Evolutionary conservation across 306 rosid genomes (phyloP).

Genomic region (Fragaria ananassa): DNA sequence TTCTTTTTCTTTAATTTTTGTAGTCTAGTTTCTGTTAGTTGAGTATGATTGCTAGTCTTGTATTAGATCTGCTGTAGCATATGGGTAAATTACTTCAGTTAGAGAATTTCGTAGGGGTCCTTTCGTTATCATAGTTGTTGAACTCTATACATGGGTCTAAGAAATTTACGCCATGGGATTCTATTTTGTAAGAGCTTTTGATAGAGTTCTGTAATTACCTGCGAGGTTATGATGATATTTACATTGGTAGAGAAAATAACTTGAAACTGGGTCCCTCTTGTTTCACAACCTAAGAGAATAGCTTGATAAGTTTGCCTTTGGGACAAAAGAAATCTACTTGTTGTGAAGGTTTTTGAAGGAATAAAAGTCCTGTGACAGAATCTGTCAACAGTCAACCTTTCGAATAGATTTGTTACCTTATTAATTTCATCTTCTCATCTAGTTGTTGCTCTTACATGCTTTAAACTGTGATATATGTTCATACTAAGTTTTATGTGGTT

Average conservation of each 20-base stretch:
- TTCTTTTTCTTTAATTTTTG: neutral
- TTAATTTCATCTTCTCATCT: neutral
- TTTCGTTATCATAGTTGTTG: neutral
- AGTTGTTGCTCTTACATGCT: conserved; percentile 10
- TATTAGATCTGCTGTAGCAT: neutral
- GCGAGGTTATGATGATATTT: neutral
- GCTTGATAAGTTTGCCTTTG: neutral
- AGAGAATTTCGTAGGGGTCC: neutral
- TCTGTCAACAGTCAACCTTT: neutral
- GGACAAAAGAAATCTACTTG: neutral
- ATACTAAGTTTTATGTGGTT: conserved; percentile 1
- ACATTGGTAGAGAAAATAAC: neutral
- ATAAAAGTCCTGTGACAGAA: neutral
- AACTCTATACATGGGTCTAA: neutral
- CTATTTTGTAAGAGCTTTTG: neutral
- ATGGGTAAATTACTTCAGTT: neutral
- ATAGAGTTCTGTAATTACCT: neutral
- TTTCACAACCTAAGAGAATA: neutral
- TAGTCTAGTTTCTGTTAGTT: neutral
- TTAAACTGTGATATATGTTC: conserved; percentile 1
- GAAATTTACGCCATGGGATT: neutral
- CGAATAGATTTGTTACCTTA: neutral
- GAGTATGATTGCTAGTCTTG: neutral
- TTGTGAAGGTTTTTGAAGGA: neutral
- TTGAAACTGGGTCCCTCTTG: neutral